Evolutionary conservation across 2,329 filamentous ascomycete species (phyloP).

Genomic region (Madurella fahalii): DNA sequence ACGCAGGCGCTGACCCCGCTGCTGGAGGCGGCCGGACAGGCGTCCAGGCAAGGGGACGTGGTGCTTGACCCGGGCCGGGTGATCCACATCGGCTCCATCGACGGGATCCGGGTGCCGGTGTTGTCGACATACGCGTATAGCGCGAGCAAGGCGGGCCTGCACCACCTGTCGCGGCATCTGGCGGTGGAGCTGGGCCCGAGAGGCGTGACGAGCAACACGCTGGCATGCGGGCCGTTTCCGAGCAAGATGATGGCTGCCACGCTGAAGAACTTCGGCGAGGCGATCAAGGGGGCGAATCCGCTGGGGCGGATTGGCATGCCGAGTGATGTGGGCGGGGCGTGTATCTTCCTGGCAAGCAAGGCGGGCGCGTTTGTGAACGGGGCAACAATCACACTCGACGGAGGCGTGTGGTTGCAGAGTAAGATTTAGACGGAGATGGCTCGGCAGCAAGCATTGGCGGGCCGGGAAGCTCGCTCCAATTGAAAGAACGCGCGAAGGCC

Average conservation of each 20-base stretch:
- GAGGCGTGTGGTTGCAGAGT: conserved; percentile 45
- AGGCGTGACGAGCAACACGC: conserved; percentile 60
- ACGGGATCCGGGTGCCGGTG: conserved; percentile 56
- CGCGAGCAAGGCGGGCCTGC: conserved; percentile 59
- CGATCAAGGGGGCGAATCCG: conserved; percentile 57
- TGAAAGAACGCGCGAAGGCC: too few species aligned
- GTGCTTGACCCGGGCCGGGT: conserved; percentile 49
- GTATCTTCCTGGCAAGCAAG: conserved; percentile 63
- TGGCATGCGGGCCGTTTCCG: conserved; percentile 69
- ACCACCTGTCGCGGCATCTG: conserved; percentile 58
- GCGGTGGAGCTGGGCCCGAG: conserved; percentile 57
- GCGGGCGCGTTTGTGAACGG: conserved; percentile 66
- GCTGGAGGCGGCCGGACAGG: conserved; percentile 46
- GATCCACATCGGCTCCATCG: conserved; percentile 62
- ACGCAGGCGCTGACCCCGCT: conserved; percentile 58
- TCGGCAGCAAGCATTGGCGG: not conserved
- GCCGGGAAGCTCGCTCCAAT: too few species aligned
- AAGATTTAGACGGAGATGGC: conserved; percentile 37
- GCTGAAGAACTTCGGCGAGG: conserved; percentile 50
- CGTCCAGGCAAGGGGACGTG: conserved; percentile 20
- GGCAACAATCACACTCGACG: conserved; percentile 60
- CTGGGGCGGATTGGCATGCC: conserved; percentile 63
- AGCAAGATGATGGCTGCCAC: conserved; percentile 66
- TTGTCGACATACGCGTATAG: conserved; percentile 59
- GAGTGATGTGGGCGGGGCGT: conserved; percentile 67